Evolutionary conservation across 116 monocot species (phyloP).

Genomic region (Iris pallida): DNA sequence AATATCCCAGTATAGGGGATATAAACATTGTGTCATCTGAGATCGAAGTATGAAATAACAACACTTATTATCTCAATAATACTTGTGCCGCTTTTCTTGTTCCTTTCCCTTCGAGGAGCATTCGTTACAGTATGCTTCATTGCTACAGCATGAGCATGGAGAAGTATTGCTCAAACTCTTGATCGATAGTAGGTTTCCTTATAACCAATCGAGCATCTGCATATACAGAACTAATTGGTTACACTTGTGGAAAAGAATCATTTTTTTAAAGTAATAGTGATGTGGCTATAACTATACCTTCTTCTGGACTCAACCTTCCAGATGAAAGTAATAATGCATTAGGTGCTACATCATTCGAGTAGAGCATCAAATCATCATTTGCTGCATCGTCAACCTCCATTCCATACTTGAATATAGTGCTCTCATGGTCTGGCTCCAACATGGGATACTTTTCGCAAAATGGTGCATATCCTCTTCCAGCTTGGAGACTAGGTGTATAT

Average conservation of each 20-base stretch:
- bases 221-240: background rate
- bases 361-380: constrained; percentile 21
- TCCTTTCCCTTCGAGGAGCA: background rate
- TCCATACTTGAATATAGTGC: background rate
- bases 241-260: background rate
- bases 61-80: background rate
- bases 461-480: background rate
- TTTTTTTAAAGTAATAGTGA: background rate
- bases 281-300: constrained; percentile 16
- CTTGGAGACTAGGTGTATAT: background rate
- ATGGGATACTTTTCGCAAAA: background rate
- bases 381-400: constrained; percentile 2
- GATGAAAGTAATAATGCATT: constrained; percentile 22
- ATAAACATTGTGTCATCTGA: too few relatives aligned
- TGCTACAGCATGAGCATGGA: constrained; percentile 61
- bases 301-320: constrained; percentile 21
- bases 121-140: background rate
- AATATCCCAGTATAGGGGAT: too few relatives aligned
- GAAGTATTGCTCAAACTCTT: constrained; percentile 85
- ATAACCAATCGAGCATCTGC: constrained; percentile 31
- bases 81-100: background rate
- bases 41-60: too few relatives aligned
- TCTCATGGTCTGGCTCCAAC: constrained; percentile 10
- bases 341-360: constrained; percentile 23
- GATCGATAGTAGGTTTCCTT: constrained; percentile 60